Percentiles rank a stretch among this genome's conserved stretches.
Conservation (phyloP, 139 green algal species). For the Chlorella sorokiniana region DNA sequence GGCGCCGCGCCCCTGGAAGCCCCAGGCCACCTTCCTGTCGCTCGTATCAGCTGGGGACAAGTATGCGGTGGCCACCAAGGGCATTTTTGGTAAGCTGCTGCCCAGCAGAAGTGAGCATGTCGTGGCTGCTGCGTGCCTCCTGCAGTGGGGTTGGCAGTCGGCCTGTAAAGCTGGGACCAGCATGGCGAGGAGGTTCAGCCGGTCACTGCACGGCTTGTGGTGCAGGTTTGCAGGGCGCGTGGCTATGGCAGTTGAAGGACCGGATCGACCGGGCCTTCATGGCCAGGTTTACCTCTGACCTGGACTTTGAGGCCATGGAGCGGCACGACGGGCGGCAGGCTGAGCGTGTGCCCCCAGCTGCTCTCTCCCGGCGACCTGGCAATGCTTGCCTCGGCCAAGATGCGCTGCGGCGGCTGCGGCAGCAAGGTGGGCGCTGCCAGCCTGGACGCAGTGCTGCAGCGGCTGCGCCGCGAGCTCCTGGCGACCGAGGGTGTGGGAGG, state of each 20-base stretch:
- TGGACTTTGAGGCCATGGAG: slow-evolving; percentile 48
- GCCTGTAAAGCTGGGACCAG: neutral
- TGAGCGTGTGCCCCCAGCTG: neutral
- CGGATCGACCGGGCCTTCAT: slow-evolving; percentile 91
- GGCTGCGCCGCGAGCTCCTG: slow-evolving; percentile 40
- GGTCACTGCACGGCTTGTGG: neutral
- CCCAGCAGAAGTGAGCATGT: neutral
- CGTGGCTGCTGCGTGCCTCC: neutral
- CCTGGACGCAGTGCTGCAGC: slow-evolving; percentile 58
- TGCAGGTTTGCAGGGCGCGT: slow-evolving; percentile 57
- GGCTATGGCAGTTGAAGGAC: slow-evolving; percentile 92
- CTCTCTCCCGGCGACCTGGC: slow-evolving; percentile 43
- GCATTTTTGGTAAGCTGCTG: slow-evolving; percentile 26
- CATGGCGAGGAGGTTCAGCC: neutral
- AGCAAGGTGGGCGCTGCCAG: slow-evolving; percentile 80
- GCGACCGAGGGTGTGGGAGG: neutral
- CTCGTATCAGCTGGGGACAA: slow-evolving; percentile 78
- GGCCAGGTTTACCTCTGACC: slow-evolving; percentile 69
- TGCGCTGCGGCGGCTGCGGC: slow-evolving; percentile 93
- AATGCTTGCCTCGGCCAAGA: slow-evolving; percentile 59
- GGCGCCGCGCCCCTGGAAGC: slow-evolving; percentile 73
- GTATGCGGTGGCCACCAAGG: slow-evolving; percentile 60
- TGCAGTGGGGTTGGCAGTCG: neutral
- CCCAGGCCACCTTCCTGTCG: slow-evolving; percentile 81
- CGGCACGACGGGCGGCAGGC: neutral